Evolutionary conservation across 2,329 filamentous ascomycete species (phyloP).

Genomic region (Penicillium paneum): DNA sequence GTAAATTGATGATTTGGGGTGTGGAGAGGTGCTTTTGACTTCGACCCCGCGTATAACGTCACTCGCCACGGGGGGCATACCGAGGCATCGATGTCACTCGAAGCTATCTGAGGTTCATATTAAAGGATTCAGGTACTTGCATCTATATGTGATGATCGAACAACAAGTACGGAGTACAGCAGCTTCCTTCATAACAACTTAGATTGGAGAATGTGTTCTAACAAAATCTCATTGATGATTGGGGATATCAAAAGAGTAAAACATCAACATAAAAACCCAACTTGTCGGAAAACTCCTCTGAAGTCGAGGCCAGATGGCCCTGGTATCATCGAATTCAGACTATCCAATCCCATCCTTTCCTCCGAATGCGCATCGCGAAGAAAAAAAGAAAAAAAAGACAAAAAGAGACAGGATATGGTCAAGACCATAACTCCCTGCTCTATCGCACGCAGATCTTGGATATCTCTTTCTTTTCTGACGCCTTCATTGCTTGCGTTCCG

Average conservation of each 20-base stretch:
- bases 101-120: neutral
- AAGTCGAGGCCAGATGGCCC: slow-evolving; percentile 1
- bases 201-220: slow-evolving; percentile 9
- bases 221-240: slow-evolving; percentile 26
- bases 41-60: slow-evolving; percentile 16
- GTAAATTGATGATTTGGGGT: neutral
- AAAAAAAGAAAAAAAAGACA: slow-evolving; percentile 2
- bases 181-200: neutral
- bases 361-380: slow-evolving; percentile 5
- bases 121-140: neutral
- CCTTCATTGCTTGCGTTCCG: slow-evolving; percentile 31
- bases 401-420: slow-evolving; percentile 11
- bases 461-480: slow-evolving; percentile 31
- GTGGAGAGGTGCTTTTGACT: neutral
- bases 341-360: slow-evolving; percentile 5
- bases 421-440: slow-evolving; percentile 14
- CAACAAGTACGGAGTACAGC: no score
- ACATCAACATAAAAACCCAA: slow-evolving; percentile 16
- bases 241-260: slow-evolving; percentile 25
- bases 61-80: neutral
- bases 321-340: slow-evolving; percentile 2
- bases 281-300: slow-evolving; percentile 4
- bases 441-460: slow-evolving; percentile 26
- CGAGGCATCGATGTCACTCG: neutral
- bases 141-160: neutral